Conservation (phyloP, 768 basidiomycete genomes). For the Suillus discolor region DNA sequence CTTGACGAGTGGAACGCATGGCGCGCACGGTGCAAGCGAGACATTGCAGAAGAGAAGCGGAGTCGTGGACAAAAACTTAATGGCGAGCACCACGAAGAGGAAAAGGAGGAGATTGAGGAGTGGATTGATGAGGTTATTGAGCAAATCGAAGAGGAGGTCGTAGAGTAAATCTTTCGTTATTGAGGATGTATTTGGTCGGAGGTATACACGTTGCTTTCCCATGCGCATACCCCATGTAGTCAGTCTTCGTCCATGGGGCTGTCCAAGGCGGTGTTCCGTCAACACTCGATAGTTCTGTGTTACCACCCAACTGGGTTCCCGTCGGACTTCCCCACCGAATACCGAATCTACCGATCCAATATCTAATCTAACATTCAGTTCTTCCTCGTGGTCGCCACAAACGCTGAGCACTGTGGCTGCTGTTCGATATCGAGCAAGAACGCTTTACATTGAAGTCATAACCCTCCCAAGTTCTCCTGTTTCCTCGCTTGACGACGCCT, state of each 20-base stretch:
- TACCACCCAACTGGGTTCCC: neutral
- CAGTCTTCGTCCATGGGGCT: neutral
- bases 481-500: constrained; percentile 20
- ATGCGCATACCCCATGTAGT: neutral
- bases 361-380: constrained; percentile 7
- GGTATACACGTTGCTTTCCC: neutral
- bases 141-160: constrained; percentile 82
- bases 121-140: constrained; percentile 94
- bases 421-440: neutral
- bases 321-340: neutral
- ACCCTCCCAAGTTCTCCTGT: neutral
- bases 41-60: constrained; percentile 58
- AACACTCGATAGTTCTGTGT: neutral
- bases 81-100: constrained; percentile 48
- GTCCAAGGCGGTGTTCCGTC: constrained; percentile 5
- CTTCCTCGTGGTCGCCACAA: neutral
- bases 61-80: constrained; percentile 38
- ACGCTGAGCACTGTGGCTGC: neutral
- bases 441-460: neutral
- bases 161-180: constrained; percentile 39
- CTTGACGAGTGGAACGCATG: constrained; percentile 99
- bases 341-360: neutral
- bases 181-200: neutral
- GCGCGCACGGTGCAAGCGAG: constrained; percentile 72
- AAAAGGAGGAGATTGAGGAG: constrained; percentile 89